phyloP scores from a whole-genome alignment of 139 green algal genomes.

The Yamagishiella unicocca region DNA sequence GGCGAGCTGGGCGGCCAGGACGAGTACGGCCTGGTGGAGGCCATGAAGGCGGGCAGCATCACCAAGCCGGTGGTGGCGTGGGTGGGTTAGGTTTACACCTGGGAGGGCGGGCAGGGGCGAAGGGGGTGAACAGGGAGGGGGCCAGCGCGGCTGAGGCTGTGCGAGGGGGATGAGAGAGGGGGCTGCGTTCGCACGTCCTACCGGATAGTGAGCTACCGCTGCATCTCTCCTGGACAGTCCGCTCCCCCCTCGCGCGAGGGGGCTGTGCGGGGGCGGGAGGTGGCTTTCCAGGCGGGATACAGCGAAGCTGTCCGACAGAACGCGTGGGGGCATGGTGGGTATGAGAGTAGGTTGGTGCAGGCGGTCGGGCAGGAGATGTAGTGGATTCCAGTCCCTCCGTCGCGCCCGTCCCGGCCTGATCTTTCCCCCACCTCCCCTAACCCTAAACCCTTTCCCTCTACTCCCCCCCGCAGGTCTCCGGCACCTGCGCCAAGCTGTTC shows the following conservation, averaged over 20 bases:
- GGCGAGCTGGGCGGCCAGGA: constrained; percentile 93
- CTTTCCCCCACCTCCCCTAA: neutral
- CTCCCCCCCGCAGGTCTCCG: constrained; percentile 48
- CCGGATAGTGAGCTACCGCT: neutral
- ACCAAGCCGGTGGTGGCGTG: constrained; percentile 94
- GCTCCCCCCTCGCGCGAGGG: neutral
- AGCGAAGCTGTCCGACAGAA: no score
- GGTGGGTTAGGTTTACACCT: constrained; percentile 17
- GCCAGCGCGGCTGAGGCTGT: no score
- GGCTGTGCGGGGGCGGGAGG: no score
- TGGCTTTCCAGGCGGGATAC: no score
- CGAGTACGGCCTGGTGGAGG: constrained; percentile 93
- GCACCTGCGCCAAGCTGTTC: constrained; percentile 96
- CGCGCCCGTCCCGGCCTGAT: no score
- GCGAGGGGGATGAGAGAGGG: no score
- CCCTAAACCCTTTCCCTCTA: neutral
- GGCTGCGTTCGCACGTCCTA: no score
- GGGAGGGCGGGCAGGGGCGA: neutral
- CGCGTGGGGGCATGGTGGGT: no score
- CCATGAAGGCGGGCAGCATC: constrained; percentile 79
- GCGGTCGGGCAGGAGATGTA: no score
- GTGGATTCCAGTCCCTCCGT: no score
- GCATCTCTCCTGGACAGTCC: neutral
- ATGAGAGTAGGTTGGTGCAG: no score
- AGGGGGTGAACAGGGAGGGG: no score